Conservation (phyloP, 1,139 yeast species). For the Yamadazyma triangularis region DNA sequence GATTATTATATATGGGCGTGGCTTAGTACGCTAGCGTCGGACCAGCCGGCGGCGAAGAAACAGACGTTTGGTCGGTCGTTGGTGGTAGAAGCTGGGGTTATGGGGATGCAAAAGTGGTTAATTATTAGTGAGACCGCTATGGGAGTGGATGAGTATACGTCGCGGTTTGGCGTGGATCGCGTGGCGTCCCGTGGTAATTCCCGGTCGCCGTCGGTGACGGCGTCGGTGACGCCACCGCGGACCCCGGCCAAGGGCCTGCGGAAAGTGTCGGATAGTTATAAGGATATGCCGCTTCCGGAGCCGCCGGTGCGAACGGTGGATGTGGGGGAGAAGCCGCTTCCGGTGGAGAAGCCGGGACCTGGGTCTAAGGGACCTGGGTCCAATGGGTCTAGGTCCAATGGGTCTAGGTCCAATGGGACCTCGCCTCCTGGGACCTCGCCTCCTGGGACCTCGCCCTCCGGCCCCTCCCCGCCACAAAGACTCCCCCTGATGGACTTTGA, state of each 20-base stretch:
- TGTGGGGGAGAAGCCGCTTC: conserved; percentile 15
- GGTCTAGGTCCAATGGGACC: too few species aligned
- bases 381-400: conserved; percentile 10
- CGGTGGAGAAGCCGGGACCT: conserved; percentile 4
- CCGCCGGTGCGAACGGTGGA: conserved; percentile 24
- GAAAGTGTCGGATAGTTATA: conserved; percentile 16
- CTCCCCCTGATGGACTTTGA: too few species aligned
- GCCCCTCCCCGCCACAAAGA: too few species aligned
- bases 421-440: too few species aligned
- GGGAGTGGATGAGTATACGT: conserved; percentile 36
- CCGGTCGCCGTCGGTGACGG: too few species aligned
- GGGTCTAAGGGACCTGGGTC: conserved; percentile 11
- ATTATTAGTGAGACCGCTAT: conserved; percentile 68
- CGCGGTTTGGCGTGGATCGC: conserved; percentile 20
- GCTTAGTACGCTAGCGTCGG: conserved; percentile 74
- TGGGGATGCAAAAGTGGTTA: conserved; percentile 82
- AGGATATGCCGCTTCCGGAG: conserved; percentile 31
- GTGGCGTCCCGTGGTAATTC: too few species aligned
- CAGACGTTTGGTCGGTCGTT: conserved; percentile 75
- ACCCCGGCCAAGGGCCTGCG: conserved; percentile 11
- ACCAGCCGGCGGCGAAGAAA: conserved; percentile 63
- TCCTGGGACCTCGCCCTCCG: too few species aligned
- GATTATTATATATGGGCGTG: conserved; percentile 92
- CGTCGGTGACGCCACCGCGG: too few species aligned
- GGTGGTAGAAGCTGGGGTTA: conserved; percentile 66